These are phyloP conservation scores for Boletus semigastroideus DNA, from an alignment of 1,284 basidiomycete species.

Conservation along the genomic window DNA sequence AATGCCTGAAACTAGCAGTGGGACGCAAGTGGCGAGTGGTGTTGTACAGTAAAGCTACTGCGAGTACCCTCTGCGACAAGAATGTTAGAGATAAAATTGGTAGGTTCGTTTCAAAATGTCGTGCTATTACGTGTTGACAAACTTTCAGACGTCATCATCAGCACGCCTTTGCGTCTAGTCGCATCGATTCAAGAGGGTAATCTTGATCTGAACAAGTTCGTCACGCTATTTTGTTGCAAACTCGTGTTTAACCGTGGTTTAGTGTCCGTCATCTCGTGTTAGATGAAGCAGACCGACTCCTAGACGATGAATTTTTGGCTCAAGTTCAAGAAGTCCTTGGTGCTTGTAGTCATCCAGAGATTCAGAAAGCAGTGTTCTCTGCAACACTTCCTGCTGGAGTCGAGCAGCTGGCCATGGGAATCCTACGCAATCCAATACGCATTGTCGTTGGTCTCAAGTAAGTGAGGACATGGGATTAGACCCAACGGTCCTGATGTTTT, in stretches of 20 bases:
- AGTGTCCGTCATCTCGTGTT: conserved; percentile 84
- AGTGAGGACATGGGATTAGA: conserved; percentile 12
- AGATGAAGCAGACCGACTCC: conserved; percentile 90
- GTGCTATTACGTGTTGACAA: neutral
- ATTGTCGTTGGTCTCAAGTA: conserved; percentile 95
- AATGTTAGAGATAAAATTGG: conserved; percentile 71
- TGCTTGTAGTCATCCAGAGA: conserved; percentile 68
- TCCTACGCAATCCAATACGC: conserved; percentile 82
- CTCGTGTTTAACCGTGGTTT: conserved; percentile 5
- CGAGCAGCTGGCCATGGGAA: conserved; percentile 85
- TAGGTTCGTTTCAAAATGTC: conserved; percentile 36
- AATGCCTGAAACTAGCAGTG: conserved; percentile 80
- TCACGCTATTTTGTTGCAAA: conserved; percentile 10
- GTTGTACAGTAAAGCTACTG: conserved; percentile 85
- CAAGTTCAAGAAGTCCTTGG: conserved; percentile 90
- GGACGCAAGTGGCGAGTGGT: conserved; percentile 84
- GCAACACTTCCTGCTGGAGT: conserved; percentile 90
- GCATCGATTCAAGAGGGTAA: conserved; percentile 67
- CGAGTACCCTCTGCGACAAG: conserved; percentile 69
- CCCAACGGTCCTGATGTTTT: conserved; percentile 3
- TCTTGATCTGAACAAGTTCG: conserved; percentile 73
- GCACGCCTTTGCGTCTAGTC: conserved; percentile 78
- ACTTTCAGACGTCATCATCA: conserved; percentile 73
- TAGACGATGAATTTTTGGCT: conserved; percentile 85
- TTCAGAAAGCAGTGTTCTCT: conserved; percentile 92